Evolutionary conservation across 2,329 filamentous ascomycete genomes (phyloP).

Genomic region (Trichoderma simmonsii): DNA sequence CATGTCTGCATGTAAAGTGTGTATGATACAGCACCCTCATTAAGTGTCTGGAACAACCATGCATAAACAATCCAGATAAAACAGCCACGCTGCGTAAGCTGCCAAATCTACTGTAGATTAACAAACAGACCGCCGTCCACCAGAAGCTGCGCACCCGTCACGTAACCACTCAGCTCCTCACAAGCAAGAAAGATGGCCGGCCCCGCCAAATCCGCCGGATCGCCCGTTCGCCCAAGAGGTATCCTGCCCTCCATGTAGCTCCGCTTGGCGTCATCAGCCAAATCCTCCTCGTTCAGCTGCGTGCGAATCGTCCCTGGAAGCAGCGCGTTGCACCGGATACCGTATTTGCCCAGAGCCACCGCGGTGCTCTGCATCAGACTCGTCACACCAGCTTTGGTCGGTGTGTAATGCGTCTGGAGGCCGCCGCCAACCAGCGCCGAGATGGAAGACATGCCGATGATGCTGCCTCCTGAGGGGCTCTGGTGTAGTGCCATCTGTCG

Average conservation of each 20-base stretch:
- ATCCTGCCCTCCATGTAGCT: slow-evolving; percentile 78
- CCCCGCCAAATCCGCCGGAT: slow-evolving; percentile 71
- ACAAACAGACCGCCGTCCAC: slow-evolving; percentile 90
- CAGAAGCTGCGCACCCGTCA: slow-evolving; percentile 77
- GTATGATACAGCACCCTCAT: not conserved
- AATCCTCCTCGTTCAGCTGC: slow-evolving; percentile 78
- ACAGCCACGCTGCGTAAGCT: not conserved
- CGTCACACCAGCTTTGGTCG: slow-evolving; percentile 79
- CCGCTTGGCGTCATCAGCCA: slow-evolving; percentile 69
- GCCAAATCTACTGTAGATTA: slow-evolving; percentile 64
- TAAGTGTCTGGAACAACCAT: not conserved
- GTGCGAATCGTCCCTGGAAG: slow-evolving; percentile 81
- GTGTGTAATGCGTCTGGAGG: slow-evolving; percentile 79
- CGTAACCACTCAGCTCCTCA: slow-evolving; percentile 73
- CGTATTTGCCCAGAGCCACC: slow-evolving; percentile 71
- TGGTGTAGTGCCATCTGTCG: slow-evolving; percentile 70
- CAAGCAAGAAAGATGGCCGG: slow-evolving; percentile 83
- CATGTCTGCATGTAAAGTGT: not conserved
- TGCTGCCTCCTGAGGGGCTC: slow-evolving; percentile 67
- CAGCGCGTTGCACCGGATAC: slow-evolving; percentile 78
- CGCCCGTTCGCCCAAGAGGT: slow-evolving; percentile 71
- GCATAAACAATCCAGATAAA: not conserved
- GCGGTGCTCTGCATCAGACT: slow-evolving; percentile 82
- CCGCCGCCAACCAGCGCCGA: slow-evolving; percentile 75
- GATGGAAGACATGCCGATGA: slow-evolving; percentile 74